These are phyloP conservation scores for Hippophae rhamnoides DNA, from an alignment of 306 rosid genomes.

Conservation along the genomic window DNA sequence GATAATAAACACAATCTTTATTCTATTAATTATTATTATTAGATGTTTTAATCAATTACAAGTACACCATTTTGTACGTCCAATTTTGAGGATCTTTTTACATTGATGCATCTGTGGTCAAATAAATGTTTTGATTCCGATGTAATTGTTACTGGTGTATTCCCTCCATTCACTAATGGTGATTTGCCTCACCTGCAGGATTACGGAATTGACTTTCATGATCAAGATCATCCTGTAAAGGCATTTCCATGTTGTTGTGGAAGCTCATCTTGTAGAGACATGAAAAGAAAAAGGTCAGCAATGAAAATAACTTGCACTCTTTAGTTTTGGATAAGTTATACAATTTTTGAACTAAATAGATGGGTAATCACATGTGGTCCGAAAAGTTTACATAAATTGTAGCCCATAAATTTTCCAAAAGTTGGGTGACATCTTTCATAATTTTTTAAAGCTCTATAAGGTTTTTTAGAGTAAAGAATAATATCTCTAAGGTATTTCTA, in stretches of 20 bases:
- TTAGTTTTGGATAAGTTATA: background rate
- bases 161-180: background rate
- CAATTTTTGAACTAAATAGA: background rate
- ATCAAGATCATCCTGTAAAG: constrained; percentile 58
- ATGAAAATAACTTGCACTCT: background rate
- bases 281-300: constrained; percentile 40
- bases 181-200: constrained; percentile 44
- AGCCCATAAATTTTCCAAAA: no score
- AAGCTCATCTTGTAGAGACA: constrained; percentile 54
- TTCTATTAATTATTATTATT: no score
- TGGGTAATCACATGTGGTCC: background rate
- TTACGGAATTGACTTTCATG: constrained; percentile 75
- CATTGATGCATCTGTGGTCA: background rate
- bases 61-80: no score
- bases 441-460: no score
- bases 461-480: no score
- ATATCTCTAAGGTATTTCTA: no score
- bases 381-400: no score
- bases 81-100: no score
- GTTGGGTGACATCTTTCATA: no score
- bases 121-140: background rate
- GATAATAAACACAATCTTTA: no score
- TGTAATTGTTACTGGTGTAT: background rate
- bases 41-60: no score
- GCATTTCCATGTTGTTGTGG: constrained; percentile 74